Base-by-base conservation (phyloP, 2,329 filamentous ascomycete species). In the Emergomyces africanus region DNA sequence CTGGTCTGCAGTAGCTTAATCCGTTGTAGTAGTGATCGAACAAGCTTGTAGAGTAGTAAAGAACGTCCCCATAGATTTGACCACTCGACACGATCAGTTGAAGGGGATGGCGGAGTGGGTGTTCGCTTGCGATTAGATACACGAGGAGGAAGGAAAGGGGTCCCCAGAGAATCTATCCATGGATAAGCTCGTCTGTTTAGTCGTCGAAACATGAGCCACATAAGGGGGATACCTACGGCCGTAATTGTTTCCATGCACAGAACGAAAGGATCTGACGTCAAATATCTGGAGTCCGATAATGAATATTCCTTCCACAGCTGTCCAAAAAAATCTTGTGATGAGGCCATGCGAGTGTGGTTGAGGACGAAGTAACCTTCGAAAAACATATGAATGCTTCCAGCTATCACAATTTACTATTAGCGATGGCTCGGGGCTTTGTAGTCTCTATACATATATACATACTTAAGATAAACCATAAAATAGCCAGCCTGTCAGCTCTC, bases 291-390 rank as follows among this genome's bases (percentile, higher is more conserved):
- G 74, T 96, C 90, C 2, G 88, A 91, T 39, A 91, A 79, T 2
- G 88, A 81, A 70, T 96, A 96, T 73, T 96, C 90, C 70, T 96
- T 96, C 90, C 90, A 96, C 50, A 95, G 78, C 75, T 96, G 89
- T 2, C 86, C 89, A 59, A 91, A 86, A 8, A 94, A 74, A 58
- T 85, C 84, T 69, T 90, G 86, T 61, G 83, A 83, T 12, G 81
- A 77, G 0, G 84, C 83, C 70, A 96, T 79, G 28, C 75, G 76
- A 25, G 77, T 73, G 70, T 89, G 86, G 69, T 91, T 83, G 63
- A 82, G 72, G 62, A 90, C 79, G 69, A 90, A 95, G 72, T 95
- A 95, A 42, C 87, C 88, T 76, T 95, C 90, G 71, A 95, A 95
- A 68, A 87, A 85, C 59, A 87, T 79, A 73, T 96, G 90, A 42